Conservation (phyloP, 768 basidiomycete species). For the Podaxis sp. region DNA sequence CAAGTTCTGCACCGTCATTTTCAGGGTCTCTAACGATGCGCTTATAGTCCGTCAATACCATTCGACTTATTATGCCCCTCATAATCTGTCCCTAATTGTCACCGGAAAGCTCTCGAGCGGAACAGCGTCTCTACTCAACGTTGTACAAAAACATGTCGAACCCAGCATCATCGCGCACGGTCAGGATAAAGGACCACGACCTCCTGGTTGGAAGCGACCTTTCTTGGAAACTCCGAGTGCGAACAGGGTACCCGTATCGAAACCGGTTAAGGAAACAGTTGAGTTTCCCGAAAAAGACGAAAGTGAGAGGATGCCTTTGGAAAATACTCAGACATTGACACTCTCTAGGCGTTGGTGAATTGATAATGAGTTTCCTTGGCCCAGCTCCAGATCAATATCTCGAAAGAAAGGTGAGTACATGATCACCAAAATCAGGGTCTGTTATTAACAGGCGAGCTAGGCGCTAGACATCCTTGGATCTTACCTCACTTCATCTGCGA, state of each 20-base stretch:
- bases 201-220: conserved; percentile 88
- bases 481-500: conserved; percentile 85
- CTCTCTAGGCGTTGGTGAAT: conserved; percentile 68
- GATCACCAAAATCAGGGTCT: neutral
- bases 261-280: conserved; percentile 61
- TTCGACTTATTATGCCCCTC: conserved; percentile 85
- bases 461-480: conserved; percentile 84
- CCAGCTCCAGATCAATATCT: conserved; percentile 72
- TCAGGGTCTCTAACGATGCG: conserved; percentile 1
- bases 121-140: conserved; percentile 72
- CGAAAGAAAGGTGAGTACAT: conserved; percentile 56
- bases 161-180: conserved; percentile 76
- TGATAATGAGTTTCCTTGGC: conserved; percentile 76
- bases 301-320: conserved; percentile 38
- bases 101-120: conserved; percentile 82
- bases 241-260: conserved; percentile 46
- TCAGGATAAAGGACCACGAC: conserved; percentile 67
- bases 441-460: conserved; percentile 30
- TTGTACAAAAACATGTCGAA: conserved; percentile 82
- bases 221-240: conserved; percentile 88
- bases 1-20: neutral
- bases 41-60: conserved; percentile 88
- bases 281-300: conserved; percentile 98
- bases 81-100: conserved; percentile 89
- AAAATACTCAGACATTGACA: conserved; percentile 1